Evolutionary conservation across 1,284 basidiomycete genomes (phyloP).

Genomic region (Ceratobasidium sp.): DNA sequence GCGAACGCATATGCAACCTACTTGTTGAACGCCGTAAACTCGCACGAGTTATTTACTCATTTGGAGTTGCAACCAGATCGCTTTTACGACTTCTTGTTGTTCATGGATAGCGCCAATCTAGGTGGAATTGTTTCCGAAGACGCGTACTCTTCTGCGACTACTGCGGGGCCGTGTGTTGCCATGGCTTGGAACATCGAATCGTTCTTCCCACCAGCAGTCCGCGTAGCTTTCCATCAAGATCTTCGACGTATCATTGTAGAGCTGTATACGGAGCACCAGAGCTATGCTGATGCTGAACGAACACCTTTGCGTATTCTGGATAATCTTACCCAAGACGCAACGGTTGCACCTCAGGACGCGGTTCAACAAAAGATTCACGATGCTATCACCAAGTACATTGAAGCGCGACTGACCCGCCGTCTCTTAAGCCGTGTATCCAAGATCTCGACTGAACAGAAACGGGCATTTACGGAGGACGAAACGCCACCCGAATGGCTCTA

Average conservation of each 20-base stretch:
- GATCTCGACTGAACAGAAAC: constrained; percentile 76
- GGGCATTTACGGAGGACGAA: constrained; percentile 71
- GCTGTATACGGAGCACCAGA: constrained; percentile 84
- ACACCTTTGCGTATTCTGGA: constrained; percentile 83
- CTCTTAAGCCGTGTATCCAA: constrained; percentile 80
- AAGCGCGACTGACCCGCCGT: constrained; percentile 85
- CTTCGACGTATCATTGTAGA: constrained; percentile 91
- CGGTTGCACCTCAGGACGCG: constrained; percentile 72
- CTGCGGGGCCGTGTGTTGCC: constrained; percentile 66
- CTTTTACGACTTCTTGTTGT: constrained; percentile 95
- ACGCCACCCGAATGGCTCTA: constrained; percentile 77
- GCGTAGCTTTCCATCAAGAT: constrained; percentile 81
- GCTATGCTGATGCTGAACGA: constrained; percentile 70
- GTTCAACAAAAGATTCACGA: constrained; percentile 80
- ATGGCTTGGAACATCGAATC: constrained; percentile 97
- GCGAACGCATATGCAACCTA: constrained; percentile 97
- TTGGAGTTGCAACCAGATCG: constrained; percentile 89
- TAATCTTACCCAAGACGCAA: constrained; percentile 71
- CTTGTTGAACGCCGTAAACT: constrained; percentile 92
- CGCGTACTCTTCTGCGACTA: constrained; percentile 58
- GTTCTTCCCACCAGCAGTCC: constrained; percentile 90
- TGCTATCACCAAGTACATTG: constrained; percentile 79
- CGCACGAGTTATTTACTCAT: constrained; percentile 96
- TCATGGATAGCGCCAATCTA: constrained; percentile 96
- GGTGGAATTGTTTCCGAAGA: constrained; percentile 91